These are phyloP conservation scores for Candida piceae DNA, from an alignment of 805 yeast species.

Conservation along the genomic window DNA sequence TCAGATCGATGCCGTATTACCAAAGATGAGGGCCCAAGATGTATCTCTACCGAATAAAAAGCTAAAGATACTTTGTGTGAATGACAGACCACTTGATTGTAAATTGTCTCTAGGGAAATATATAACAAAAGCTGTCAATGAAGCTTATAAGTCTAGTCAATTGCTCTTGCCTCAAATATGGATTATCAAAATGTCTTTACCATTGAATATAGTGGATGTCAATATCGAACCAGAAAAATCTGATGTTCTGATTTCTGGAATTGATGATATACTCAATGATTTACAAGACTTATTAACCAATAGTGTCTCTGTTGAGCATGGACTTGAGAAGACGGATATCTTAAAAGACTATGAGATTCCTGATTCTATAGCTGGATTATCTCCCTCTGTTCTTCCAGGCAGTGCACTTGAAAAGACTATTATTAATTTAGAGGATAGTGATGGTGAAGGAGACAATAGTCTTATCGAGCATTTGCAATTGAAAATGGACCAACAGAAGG, in stretches of 20 bases:
- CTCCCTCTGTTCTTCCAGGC: too few species aligned
- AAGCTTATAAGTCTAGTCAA: conserved; percentile 19
- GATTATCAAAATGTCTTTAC: conserved; percentile 29
- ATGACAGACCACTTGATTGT: conserved; percentile 28
- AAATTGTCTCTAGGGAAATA: conserved; percentile 28
- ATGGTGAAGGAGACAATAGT: too few species aligned
- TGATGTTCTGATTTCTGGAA: conserved; percentile 31
- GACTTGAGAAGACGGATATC: too few species aligned
- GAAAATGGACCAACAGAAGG: too few species aligned
- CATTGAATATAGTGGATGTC: conserved; percentile 26
- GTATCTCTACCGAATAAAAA: conserved; percentile 20
- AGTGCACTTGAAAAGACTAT: too few species aligned
- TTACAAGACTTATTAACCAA: conserved; percentile 9
- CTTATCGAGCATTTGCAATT: too few species aligned
- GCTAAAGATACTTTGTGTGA: conserved; percentile 30
- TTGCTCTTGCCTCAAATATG: conserved; percentile 31
- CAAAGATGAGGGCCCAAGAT: conserved; percentile 30
- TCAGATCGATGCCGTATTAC: conserved; percentile 23
- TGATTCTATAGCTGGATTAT: too few species aligned
- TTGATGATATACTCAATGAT: conserved; percentile 15
- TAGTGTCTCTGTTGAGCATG: conserved; percentile 5
- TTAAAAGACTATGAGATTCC: too few species aligned
- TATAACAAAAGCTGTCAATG: conserved; percentile 20
- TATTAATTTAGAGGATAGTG: too few species aligned
- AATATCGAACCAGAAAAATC: conserved; percentile 43